Evolutionary conservation across 257 asterid genomes (phyloP), one percentile per base, ranked within the genome.

Genomic region (Capsicum rhomboideum): DNA sequence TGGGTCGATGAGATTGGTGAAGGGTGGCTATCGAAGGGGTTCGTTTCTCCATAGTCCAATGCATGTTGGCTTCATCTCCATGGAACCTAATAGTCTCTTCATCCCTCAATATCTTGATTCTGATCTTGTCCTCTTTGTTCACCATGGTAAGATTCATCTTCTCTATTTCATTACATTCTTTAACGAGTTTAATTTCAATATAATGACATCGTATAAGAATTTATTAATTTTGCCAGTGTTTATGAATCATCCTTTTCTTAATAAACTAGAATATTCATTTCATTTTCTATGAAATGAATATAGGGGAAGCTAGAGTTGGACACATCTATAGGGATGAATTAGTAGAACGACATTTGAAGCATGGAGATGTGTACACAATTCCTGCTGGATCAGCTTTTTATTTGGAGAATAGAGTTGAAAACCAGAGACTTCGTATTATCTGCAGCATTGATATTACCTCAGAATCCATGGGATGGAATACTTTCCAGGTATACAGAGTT

Each of bases 81-180:
- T 96, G 99, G 98, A 96, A 85, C 98, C 99, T 0, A 86, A 74
- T 8, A 87, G 88, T 82, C 90, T 96, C 10, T 92, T 96, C 91
- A 84, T 94, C 75, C 99, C 99, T 87, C 99, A 94, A 85, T 96
- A 94, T 46, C 97, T 96, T 55, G 98, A 96, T 90, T 90, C 97
- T 64, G 85, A 87, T 85, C 91, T 93, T 86, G 87, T 96, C 71
- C 90, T 96, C 92, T 93, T 93, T 90, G 20, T 94, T 81, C 91
- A 92, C 84, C 85, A 90, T 86, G 99, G 99, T 71, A 23, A 21
- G 10, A 2, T 42, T 8, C 10, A 68, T 2, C 28, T 58, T 68
- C 14, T 20, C 64, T n/a, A n/a, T 58, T 58, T 58, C 16, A 21
- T 9, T 1, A 0, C 29, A 4, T n/a, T n/a, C 2, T 58, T n/a